A percentile compares a stretch with the other conserved stretches of the same genome.
Conservation (phyloP, 805 yeast species). For the Nakazawaea ernobii region DNA sequence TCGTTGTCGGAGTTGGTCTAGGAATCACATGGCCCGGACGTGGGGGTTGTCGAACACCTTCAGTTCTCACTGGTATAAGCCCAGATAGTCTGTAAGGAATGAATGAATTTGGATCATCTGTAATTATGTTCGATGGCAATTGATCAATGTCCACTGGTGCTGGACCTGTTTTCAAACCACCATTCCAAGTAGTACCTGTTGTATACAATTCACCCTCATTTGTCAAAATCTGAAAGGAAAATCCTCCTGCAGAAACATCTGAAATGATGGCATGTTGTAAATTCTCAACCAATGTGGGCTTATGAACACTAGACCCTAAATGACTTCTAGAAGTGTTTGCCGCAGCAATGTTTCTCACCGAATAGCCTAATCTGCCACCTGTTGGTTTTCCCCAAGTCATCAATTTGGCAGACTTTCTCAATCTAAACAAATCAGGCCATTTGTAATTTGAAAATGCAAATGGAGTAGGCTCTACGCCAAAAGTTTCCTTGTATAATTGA, state of each 20-base stretch:
- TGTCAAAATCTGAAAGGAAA: conserved; percentile 52
- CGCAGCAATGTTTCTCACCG: conserved; percentile 22
- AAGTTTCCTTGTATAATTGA: conserved; percentile 36
- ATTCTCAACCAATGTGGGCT: conserved; percentile 32
- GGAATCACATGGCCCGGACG: conserved; percentile 1
- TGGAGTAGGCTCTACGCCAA: conserved; percentile 39
- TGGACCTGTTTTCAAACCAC: conserved; percentile 32
- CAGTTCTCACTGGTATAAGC: not conserved
- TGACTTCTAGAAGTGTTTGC: conserved; percentile 17
- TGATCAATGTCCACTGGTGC: conserved; percentile 34
- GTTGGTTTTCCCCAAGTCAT: conserved; percentile 46
- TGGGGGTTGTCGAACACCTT: conserved; percentile 6
- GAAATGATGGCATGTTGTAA: conserved; percentile 30
- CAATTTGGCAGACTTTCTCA: conserved; percentile 34
- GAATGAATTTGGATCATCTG: not conserved
- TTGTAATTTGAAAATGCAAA: conserved; percentile 30
- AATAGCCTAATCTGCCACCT: conserved; percentile 43
- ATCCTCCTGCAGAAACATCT: conserved; percentile 61
- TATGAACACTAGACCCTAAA: conserved; percentile 25
- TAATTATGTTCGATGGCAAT: not conserved
- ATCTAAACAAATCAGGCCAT: conserved; percentile 45
- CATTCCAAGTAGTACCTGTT: conserved; percentile 42
- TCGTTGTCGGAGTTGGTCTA: not conserved
- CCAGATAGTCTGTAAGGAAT: conserved; percentile 1
- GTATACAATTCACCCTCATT: conserved; percentile 49